phyloP scores from a whole-genome alignment of 345 rosid species.

The Eucalyptus microcorys region DNA sequence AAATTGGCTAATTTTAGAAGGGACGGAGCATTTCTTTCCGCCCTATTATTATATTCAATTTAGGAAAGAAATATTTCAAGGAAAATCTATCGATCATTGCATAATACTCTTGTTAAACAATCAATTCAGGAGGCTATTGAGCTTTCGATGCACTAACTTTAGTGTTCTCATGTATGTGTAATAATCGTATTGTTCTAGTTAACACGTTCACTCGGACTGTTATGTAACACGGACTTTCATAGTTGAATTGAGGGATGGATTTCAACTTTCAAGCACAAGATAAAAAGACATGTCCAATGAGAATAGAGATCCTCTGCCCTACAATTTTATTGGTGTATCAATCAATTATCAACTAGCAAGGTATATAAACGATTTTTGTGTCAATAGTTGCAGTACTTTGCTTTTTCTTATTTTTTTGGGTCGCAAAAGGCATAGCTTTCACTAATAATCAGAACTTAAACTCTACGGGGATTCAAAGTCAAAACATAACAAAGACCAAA shows the following conservation, averaged over 20 bases:
- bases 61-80: neutral
- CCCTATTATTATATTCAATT: neutral
- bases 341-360: too few species aligned
- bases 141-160: neutral
- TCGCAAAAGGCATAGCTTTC: too few species aligned
- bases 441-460: too few species aligned
- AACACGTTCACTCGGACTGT: too few species aligned
- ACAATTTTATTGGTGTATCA: too few species aligned
- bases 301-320: too few species aligned
- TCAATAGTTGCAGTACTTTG: too few species aligned
- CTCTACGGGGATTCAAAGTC: neutral
- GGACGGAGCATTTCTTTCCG: neutral
- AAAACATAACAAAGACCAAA: neutral
- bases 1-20: neutral
- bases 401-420: too few species aligned
- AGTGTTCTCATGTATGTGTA: neutral
- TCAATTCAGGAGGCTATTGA: neutral
- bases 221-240: fast-evolving
- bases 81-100: neutral
- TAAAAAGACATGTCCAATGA: too few species aligned
- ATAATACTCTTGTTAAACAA: neutral
- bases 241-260: too few species aligned
- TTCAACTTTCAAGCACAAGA: too few species aligned
- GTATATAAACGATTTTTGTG: too few species aligned
- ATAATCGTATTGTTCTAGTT: neutral